Evolutionary conservation across 164 flowering plant genomes (phyloP), one percentile per base, ranked within the genome.

Genomic region (Warburgia ugandensis): DNA sequence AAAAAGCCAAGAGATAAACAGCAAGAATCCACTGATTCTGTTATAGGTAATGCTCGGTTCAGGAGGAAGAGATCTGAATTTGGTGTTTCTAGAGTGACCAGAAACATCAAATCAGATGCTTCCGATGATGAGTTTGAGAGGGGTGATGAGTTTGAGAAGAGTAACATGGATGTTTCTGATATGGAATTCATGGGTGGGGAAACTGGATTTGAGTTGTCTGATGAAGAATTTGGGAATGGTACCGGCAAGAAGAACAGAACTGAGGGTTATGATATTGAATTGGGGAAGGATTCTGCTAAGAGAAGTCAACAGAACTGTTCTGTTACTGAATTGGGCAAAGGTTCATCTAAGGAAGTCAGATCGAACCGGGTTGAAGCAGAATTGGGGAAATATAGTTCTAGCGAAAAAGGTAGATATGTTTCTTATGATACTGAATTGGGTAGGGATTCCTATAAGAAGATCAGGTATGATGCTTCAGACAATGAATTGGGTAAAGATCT

Each of bases 121-220:
- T 59, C 60, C 20, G 59, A 68, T 40, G 53, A 75, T 67, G 75
- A 72, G 66, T 48, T 55, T 47, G 16, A 51, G 16, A 60, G 58
- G 27, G 58, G 16, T 59, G 65, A 31, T 41, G 60, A 60, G 36
- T 20, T 46, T 36, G 17, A 43, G 32, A 49, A 25, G 43, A 30
- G 19, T 10, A 58, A 40, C 23, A 11, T 25, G n/a, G 39, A 16
- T 29, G 29, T 17, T 6, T 43, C 49, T 31, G 29, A 22, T 12
- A 29, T 11, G 11, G 48, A 21, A 31, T 43, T 22, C 36, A 29
- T 31, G 19, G 66, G 55, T 14, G 45, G 47, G 19, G 57, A 50
- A 62, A 57, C 54, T 19, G 55, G 70, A 3, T 54, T 46, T 49
- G 76, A 63, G 39, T 54, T 44, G 9, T 52, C 44, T 17, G 56